Conservation (phyloP, 2,329 filamentous ascomycete genomes). For the Sclerotinia spermophila region DNA sequence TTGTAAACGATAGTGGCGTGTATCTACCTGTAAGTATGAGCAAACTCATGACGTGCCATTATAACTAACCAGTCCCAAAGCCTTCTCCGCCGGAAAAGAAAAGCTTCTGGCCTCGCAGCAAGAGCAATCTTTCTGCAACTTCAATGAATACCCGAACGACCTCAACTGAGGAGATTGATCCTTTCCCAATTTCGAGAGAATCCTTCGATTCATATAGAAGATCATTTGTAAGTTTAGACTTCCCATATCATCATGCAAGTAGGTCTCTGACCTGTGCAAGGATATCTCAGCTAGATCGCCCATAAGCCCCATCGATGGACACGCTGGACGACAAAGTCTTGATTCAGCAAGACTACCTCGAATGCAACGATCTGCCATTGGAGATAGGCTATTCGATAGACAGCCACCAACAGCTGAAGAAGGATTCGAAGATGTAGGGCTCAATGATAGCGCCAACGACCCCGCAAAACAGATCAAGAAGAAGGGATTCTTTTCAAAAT, state of each 20-base stretch:
- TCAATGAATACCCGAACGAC: conserved; percentile 57
- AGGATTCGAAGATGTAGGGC: conserved; percentile 83
- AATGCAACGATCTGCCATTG: conserved; percentile 58
- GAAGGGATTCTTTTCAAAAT: conserved; percentile 78
- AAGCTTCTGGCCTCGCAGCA: conserved; percentile 63
- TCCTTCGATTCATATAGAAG: conserved; percentile 96
- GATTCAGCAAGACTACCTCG: conserved; percentile 68
- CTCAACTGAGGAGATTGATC: conserved; percentile 65
- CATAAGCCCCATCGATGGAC: conserved; percentile 53
- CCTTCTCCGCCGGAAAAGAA: conserved; percentile 89
- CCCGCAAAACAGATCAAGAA: conserved; percentile 48
- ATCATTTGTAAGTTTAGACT: conserved; percentile 72
- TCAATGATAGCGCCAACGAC: conserved; percentile 69
- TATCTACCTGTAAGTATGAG: conserved; percentile 75
- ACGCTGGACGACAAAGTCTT: conserved; percentile 69
- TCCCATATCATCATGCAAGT: not conserved
- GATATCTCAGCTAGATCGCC: conserved; percentile 89
- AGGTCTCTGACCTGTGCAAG: conserved; percentile 44
- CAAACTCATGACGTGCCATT: conserved; percentile 19
- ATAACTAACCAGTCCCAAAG: conserved; percentile 42
- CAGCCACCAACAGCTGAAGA: conserved; percentile 70
- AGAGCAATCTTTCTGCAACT: conserved; percentile 49
- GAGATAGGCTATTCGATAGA: conserved; percentile 54
- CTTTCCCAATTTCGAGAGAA: conserved; percentile 91
- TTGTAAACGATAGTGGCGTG: conserved; percentile 92